These are phyloP conservation scores for Alternaria sp. DNA, from an alignment of 2,329 filamentous ascomycete genomes.

Conservation along the genomic window DNA sequence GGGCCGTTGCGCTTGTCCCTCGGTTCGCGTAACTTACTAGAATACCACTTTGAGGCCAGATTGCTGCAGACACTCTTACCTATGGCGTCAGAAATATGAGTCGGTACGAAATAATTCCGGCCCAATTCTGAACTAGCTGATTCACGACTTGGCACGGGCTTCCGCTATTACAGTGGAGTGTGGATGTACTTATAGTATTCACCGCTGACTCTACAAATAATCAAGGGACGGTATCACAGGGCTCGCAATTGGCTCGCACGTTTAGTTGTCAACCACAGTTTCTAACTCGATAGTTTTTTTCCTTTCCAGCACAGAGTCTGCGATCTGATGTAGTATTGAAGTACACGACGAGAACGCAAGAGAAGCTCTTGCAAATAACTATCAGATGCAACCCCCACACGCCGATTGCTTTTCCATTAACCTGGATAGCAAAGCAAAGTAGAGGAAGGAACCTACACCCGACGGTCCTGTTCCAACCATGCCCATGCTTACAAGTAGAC, in stretches of 20 bases:
- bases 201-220: not conserved
- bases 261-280: not conserved
- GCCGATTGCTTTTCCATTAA: constrained; percentile 21
- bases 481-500: constrained; percentile 4
- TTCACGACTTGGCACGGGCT: constrained; percentile 4
- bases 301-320: not conserved
- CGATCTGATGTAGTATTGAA: constrained; percentile 6
- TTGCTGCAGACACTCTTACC: constrained; percentile 8
- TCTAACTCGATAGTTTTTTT: constrained; percentile 10
- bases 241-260: not conserved
- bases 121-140: constrained; percentile 2
- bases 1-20: not conserved
- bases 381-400: constrained; percentile 21
- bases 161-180: not conserved
- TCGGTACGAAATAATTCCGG: constrained; percentile 7
- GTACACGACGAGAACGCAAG: constrained; percentile 22
- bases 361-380: constrained; percentile 11
- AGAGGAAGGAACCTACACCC: constrained; percentile 9
- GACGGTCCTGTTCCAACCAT: not conserved
- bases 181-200: not conserved
- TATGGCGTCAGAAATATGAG: constrained; percentile 5
- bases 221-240: not conserved
- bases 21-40: constrained; percentile 9
- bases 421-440: constrained; percentile 13
- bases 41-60: constrained; percentile 12